Evolutionary conservation across 2,329 filamentous ascomycete genomes (phyloP).

Genomic region (Ophiostoma australiae): DNA sequence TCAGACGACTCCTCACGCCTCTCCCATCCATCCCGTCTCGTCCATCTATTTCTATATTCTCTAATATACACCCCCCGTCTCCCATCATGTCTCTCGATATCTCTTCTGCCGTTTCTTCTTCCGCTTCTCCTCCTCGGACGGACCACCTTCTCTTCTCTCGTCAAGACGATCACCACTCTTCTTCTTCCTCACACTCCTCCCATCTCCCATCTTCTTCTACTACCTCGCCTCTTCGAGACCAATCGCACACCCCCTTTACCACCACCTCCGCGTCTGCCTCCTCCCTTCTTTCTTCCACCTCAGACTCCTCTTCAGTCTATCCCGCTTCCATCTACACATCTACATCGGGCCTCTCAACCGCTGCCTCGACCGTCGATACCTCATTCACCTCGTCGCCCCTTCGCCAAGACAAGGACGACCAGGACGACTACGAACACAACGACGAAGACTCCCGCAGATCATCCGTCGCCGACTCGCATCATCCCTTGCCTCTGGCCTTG

Average conservation of each 20-base stretch:
- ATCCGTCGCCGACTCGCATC: not conserved
- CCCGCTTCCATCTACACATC: slow-evolving; percentile 15
- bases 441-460: slow-evolving; percentile 4
- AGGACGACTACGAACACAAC: not conserved
- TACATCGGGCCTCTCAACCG: not conserved
- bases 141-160: slow-evolving; percentile 20
- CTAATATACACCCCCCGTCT: slow-evolving; percentile 18
- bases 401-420: not conserved
- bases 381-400: not conserved
- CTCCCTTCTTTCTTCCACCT: slow-evolving; percentile 15
- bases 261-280: slow-evolving; percentile 16
- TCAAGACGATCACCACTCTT: slow-evolving; percentile 10
- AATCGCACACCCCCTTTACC: slow-evolving; percentile 11
- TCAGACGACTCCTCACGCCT: not conserved
- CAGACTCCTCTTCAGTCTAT: slow-evolving; percentile 16
- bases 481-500: slow-evolving; percentile 22
- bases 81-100: slow-evolving; percentile 26
- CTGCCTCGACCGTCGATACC: not conserved
- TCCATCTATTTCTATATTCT: not conserved
- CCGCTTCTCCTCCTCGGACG: slow-evolving; percentile 1
- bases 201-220: not conserved
- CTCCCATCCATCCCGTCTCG: not conserved
- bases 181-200: not conserved
- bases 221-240: not conserved
- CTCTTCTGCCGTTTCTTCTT: not conserved